Conservation (phyloP, 140 eudicot genomes). For the Artemisia princeps region DNA sequence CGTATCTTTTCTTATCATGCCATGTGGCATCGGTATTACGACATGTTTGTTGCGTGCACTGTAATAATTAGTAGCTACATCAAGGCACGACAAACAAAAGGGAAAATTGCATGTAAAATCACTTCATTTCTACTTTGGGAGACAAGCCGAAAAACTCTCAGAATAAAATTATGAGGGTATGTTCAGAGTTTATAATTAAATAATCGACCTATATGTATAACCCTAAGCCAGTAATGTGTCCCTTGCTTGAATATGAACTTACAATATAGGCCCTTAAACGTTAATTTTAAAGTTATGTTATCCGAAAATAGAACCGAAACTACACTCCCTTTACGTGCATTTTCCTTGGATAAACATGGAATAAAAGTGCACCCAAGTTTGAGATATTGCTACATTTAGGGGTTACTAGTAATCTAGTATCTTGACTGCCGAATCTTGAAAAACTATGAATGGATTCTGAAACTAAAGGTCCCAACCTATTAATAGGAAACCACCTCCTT, state of each 20-base stretch:
- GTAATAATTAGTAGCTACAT: not conserved
- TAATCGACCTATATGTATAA: not conserved
- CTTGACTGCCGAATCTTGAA: too few relatives aligned
- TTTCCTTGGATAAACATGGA: not conserved
- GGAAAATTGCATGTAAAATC: not conserved
- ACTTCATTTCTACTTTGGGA: not conserved
- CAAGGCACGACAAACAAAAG: not conserved
- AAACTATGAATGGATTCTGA: too few relatives aligned
- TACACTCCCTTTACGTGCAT: not conserved
- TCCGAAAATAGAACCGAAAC: not conserved
- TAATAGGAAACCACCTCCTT: slow-evolving; percentile 7
- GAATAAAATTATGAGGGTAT: not conserved
- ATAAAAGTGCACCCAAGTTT: not conserved
- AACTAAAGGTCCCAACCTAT: not conserved
- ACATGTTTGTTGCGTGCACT: not conserved
- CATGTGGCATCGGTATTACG: not conserved
- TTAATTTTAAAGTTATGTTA: not conserved
- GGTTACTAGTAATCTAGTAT: not conserved
- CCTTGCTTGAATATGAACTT: not conserved
- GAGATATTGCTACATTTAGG: not conserved
- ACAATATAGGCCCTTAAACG: not conserved
- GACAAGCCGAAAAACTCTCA: not conserved
- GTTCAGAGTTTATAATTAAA: not conserved
- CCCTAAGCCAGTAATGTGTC: not conserved
- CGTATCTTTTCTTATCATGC: not conserved